Evolutionary conservation across 2,329 filamentous ascomycete species (phyloP).

Genomic region (Colletotrichum navitas): DNA sequence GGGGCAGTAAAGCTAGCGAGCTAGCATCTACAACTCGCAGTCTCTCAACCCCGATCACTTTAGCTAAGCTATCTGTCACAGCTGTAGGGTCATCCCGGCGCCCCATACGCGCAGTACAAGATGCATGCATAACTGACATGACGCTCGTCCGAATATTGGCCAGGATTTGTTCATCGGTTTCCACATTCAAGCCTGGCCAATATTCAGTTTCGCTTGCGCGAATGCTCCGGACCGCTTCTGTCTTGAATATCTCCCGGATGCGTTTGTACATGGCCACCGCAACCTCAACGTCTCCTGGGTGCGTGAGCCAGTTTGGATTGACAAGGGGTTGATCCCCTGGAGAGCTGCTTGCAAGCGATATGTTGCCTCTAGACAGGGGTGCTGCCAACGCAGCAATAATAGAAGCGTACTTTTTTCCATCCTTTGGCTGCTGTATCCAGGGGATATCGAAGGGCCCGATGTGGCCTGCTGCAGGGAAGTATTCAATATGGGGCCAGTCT

Average conservation of each 20-base stretch:
- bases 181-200: conserved; percentile 43
- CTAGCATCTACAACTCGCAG: neutral
- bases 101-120: conserved; percentile 25
- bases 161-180: conserved; percentile 58
- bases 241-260: conserved; percentile 48
- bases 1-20: neutral
- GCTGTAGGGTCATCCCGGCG: neutral
- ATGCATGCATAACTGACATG: conserved; percentile 29
- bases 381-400: conserved; percentile 51
- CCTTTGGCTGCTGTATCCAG: conserved; percentile 21
- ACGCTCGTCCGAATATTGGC: conserved; percentile 22
- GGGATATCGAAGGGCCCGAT: conserved; percentile 30
- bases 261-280: conserved; percentile 56
- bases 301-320: conserved; percentile 59
- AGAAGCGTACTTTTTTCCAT: conserved; percentile 32
- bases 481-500: conserved; percentile 55
- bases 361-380: conserved; percentile 57
- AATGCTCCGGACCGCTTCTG: conserved; percentile 43
- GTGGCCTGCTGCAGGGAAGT: conserved; percentile 30
- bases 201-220: neutral
- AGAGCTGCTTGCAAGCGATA: conserved; percentile 3
- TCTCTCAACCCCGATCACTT: neutral
- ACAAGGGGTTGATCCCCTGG: conserved; percentile 52
- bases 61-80: neutral
- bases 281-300: conserved; percentile 58